Percentiles rank a stretch among this genome's conserved stretches.
phyloP scores from a whole-genome alignment of 768 basidiomycete species.

The Mycena maculata region DNA sequence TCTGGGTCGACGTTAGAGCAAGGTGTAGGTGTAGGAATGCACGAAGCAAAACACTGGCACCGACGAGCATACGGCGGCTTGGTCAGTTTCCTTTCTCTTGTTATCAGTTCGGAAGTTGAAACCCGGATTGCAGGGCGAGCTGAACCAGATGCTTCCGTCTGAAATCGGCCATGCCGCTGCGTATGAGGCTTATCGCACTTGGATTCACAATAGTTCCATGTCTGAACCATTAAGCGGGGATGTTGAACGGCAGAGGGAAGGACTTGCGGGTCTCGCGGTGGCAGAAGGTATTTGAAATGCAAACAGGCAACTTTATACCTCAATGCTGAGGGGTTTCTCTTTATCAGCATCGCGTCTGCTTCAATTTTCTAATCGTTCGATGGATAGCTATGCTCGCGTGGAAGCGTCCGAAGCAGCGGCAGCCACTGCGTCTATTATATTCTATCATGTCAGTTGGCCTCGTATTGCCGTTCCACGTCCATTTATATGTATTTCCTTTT shows the following conservation, averaged over 20 bases:
- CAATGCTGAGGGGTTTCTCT: conserved; percentile 19
- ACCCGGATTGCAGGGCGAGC: conserved; percentile 55
- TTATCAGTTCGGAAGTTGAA: neutral
- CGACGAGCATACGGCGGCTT: conserved; percentile 71
- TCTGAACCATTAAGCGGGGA: conserved; percentile 69
- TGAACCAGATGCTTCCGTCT: conserved; percentile 61
- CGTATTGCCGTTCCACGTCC: neutral
- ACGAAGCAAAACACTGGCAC: conserved; percentile 77
- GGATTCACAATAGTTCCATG: conserved; percentile 67
- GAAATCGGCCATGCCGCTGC: conserved; percentile 84
- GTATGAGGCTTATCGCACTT: conserved; percentile 79
- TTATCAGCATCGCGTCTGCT: conserved; percentile 66
- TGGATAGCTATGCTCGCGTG: conserved; percentile 59
- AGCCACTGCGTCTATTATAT: conserved; percentile 71
- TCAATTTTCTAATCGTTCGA: conserved; percentile 57
- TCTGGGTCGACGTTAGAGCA: conserved; percentile 46
- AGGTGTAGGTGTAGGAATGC: conserved; percentile 67
- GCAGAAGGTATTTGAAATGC: conserved; percentile 67
- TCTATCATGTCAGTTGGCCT: conserved; percentile 56
- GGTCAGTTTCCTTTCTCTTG: conserved; percentile 48
- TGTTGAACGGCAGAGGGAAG: conserved; percentile 72
- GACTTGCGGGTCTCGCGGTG: conserved; percentile 72
- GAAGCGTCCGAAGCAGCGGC: conserved; percentile 74
- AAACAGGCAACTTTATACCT: neutral
- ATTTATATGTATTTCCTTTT: conserved; percentile 17